phyloP scores from a whole-genome alignment of 805 yeast genomes.

The Wickerhamiella lipophila region DNA sequence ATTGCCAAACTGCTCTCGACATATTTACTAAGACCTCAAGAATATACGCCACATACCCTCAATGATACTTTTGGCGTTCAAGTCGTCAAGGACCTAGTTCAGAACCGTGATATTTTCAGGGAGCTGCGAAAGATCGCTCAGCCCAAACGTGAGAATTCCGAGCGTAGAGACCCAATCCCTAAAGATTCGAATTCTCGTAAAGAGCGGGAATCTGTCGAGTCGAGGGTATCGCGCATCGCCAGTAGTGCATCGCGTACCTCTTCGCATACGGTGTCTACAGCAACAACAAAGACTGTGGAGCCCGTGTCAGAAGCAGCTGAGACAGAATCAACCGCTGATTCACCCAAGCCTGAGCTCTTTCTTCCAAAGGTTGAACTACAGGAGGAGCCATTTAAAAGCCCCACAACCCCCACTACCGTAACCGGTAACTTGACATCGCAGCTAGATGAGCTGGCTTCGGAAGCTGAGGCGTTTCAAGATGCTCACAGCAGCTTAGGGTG shows the following conservation, averaged over 20 bases:
- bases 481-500: slow-evolving; percentile 1
- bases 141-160: slow-evolving; percentile 9
- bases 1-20: slow-evolving; percentile 56
- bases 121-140: slow-evolving; percentile 36
- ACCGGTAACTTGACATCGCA: background rate
- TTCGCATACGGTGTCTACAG: slow-evolving; percentile 1
- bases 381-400: background rate
- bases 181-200: background rate
- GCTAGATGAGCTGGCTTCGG: slow-evolving; percentile 10
- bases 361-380: background rate
- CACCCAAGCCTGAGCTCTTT: background rate
- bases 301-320: background rate
- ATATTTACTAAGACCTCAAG: slow-evolving; percentile 44
- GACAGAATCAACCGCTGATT: background rate
- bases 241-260: slow-evolving; percentile 7
- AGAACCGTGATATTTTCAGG: slow-evolving; percentile 51
- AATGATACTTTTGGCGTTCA: slow-evolving; percentile 47
- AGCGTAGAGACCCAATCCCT: background rate
- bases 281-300: background rate
- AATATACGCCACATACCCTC: slow-evolving; percentile 35
- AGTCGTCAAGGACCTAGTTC: slow-evolving; percentile 50
- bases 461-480: slow-evolving; percentile 9
- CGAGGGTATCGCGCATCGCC: slow-evolving; percentile 11
- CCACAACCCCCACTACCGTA: background rate
- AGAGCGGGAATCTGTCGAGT: slow-evolving; percentile 14